phyloP scores from a whole-genome alignment of 345 rosid species.

The Firmiana major region DNA sequence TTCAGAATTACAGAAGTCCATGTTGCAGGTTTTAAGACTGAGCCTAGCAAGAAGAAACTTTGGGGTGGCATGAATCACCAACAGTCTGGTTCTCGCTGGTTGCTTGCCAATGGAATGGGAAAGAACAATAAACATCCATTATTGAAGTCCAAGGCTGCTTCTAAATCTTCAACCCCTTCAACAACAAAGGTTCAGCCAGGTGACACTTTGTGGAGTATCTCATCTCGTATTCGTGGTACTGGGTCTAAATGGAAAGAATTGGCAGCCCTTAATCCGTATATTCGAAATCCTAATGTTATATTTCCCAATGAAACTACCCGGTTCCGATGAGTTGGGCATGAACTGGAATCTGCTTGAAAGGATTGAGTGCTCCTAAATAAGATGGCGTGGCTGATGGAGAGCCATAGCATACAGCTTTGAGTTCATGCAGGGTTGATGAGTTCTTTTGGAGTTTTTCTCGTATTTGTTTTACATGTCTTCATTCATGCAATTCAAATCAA shows the following conservation, averaged over 20 bases:
- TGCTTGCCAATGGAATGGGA: constrained; percentile 93
- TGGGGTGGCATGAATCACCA: constrained; percentile 69
- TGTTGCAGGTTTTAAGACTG: constrained; percentile 72
- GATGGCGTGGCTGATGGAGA: neutral
- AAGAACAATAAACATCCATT: constrained; percentile 61
- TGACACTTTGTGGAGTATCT: constrained; percentile 83
- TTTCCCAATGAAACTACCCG: constrained; percentile 36
- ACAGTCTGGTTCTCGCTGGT: constrained; percentile 94
- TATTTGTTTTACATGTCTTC: neutral
- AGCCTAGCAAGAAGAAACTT: constrained; percentile 58
- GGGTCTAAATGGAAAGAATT: constrained; percentile 65
- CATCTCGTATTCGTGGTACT: constrained; percentile 49
- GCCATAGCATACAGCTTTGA: neutral
- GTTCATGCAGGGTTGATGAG: neutral
- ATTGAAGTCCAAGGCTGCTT: constrained; percentile 46
- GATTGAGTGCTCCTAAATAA: neutral
- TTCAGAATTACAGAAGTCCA: constrained; percentile 77
- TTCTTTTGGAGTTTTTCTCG: neutral
- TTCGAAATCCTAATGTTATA: constrained; percentile 53
- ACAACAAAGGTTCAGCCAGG: constrained; percentile 52
- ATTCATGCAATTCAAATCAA: constrained; percentile 10
- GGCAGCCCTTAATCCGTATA: constrained; percentile 43
- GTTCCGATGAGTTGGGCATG: constrained; percentile 25
- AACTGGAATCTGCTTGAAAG: neutral
- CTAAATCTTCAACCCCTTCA: constrained; percentile 35